phyloP scores from a whole-genome alignment of 345 rosid species.

The Dipteronia dyeriana region DNA sequence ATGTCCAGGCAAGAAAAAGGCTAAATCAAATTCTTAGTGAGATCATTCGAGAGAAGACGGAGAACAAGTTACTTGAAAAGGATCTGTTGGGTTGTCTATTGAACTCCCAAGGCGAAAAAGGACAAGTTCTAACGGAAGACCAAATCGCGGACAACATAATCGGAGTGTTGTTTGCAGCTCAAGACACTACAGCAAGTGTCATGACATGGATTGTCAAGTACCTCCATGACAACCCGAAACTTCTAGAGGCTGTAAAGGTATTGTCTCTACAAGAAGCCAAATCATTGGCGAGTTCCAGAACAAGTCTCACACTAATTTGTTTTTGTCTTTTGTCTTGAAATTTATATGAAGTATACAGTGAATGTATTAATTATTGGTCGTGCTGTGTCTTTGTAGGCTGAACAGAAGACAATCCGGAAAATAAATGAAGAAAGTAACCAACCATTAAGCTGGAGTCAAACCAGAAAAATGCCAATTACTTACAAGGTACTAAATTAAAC shows the following conservation, averaged over 20 bases:
- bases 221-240: conserved; percentile 67
- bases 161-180: conserved; percentile 74
- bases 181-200: conserved; percentile 74
- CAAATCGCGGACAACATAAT: conserved; percentile 68
- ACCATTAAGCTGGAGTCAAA: conserved; percentile 57
- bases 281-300: conserved; percentile 16
- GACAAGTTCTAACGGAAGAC: conserved; percentile 38
- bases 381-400: conserved; percentile 36
- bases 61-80: conserved; percentile 40
- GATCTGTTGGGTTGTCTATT: conserved; percentile 51
- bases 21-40: conserved; percentile 49
- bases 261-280: conserved; percentile 6
- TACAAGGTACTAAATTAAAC: conserved; percentile 36
- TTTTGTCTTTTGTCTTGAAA: conserved; percentile 18
- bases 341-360: conserved; percentile 1
- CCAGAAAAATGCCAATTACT: conserved; percentile 59
- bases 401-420: conserved; percentile 47
- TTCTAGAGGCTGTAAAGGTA: conserved; percentile 79
- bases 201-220: conserved; percentile 83
- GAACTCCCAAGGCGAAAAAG: conserved; percentile 51
- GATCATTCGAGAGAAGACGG: conserved; percentile 54
- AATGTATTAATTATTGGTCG: conserved; percentile 12
- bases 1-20: conserved; percentile 53
- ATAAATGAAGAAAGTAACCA: conserved; percentile 33
- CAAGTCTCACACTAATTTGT: background rate